Base-by-base conservation (phyloP, 2,329 filamentous ascomycete species). In the Penicillium olsonii region DNA sequence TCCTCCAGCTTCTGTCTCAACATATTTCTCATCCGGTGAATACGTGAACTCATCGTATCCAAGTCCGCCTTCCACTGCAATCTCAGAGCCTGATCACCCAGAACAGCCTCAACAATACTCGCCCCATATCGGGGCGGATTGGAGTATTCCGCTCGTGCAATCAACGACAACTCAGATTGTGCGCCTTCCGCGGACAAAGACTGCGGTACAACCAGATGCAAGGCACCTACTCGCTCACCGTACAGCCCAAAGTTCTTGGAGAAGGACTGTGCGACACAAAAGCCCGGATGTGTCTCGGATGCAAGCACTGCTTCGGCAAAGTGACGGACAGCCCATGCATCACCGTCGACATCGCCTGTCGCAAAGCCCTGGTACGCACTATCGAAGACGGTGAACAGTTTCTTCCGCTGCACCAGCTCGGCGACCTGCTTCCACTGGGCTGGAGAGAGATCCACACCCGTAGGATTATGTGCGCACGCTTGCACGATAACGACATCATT, bases 401-500 rank as follows among this genome's bases (percentile, higher is more conserved):
- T 83, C 76, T 87, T 90, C 62, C 80, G 69, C 61, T 80, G 79
- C 67, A 95, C 82, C 22, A 95, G 69, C 19, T 78, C 72, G 27
- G 89, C 88, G 43, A 96, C 80, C 74, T 90, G 80, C 69, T 84
- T 86, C 92, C 91, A 96, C 75, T 96, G 90, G 37, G 88, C 85
- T 55, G 84, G 76, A 15, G 89, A 92, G 6, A 88, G 88, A 72
- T 96, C 92, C 52, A 95, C 87, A 43, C 92, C 91, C 0, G 92
- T 96, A n/a, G 92, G 92, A 75, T 96, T 96, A 77, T 96, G 91
- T 14, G 92, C 92, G 68, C 92, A 96, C 50, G 90, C 88, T 72
- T 96, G 92, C 20, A 96, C 82, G 29, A 96, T 81, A 65, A 96
- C 84, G 68, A 96, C 83, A 68, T 88, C 90, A 58, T 84, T 83